A percentile compares a stretch with the other conserved stretches of the same genome.
Conservation (phyloP, 768 basidiomycete species). For the Lentinula raphanica region DNA sequence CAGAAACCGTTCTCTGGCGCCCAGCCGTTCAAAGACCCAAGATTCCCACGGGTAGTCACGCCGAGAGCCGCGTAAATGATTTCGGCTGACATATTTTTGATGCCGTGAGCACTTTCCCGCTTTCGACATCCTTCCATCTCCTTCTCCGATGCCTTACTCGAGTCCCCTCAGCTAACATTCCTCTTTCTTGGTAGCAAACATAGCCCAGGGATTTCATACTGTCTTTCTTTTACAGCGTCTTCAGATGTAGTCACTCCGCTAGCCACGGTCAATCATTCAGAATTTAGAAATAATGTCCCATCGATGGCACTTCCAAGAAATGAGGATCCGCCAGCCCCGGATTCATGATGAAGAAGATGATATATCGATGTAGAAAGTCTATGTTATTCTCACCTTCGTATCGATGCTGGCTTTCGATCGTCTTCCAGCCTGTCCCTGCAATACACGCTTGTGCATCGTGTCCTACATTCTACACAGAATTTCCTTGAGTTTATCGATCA, state of each 20-base stretch:
- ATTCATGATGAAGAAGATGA: not conserved
- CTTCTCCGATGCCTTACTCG: not conserved
- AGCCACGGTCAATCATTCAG: too few species aligned
- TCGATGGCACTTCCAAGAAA: not conserved
- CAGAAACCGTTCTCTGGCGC: not conserved
- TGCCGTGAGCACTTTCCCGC: not conserved
- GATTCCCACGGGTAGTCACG: not conserved
- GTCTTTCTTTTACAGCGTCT: not conserved
- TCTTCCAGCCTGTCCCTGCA: too few species aligned
- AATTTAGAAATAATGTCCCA: not conserved
- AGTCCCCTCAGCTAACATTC: not conserved
- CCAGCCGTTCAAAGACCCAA: not conserved
- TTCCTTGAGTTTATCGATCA: too few species aligned
- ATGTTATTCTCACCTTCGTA: too few species aligned
- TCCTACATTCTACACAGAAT: too few species aligned
- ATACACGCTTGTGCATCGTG: too few species aligned
- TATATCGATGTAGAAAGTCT: too few species aligned
- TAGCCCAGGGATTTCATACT: not conserved
- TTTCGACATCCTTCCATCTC: not conserved
- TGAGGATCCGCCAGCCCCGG: not conserved
- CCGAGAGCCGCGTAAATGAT: not conserved
- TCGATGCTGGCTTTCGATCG: too few species aligned
- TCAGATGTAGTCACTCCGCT: not conserved
- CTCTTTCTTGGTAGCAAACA: not conserved
- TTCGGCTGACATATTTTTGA: not conserved